Conservation (phyloP, 805 yeast species). For the Brettanomyces anomalus region DNA sequence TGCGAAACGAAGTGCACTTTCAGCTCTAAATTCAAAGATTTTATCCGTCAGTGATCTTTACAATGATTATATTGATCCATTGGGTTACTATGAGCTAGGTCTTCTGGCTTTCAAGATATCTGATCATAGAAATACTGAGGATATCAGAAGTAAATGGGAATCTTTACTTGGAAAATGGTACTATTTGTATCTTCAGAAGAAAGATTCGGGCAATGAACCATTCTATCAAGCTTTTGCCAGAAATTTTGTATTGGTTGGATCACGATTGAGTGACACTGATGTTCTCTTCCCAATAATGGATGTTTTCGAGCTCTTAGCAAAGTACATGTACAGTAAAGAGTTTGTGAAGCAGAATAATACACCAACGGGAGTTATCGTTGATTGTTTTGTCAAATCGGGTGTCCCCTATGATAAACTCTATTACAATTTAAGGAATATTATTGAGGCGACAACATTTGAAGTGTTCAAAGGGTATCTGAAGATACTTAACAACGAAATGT, state of each 20-base stretch:
- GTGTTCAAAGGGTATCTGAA: constrained; percentile 35
- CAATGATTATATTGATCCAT: constrained; percentile 79
- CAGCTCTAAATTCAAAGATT: constrained; percentile 53
- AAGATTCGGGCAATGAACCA: constrained; percentile 23
- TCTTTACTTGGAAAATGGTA: constrained; percentile 49
- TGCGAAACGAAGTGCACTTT: constrained; percentile 41
- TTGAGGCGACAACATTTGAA: constrained; percentile 51
- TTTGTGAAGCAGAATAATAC: constrained; percentile 10
- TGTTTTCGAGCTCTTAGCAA: constrained; percentile 56
- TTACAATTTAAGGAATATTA: constrained; percentile 50
- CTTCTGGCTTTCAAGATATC: constrained; percentile 71
- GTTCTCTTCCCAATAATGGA: constrained; percentile 72
- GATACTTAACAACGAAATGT: constrained; percentile 44
- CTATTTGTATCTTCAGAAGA: constrained; percentile 21
- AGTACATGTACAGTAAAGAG: constrained; percentile 33
- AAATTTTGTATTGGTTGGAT: constrained; percentile 40
- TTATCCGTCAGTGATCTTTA: constrained; percentile 69
- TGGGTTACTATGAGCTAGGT: constrained; percentile 80
- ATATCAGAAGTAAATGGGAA: constrained; percentile 74
- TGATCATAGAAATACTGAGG: constrained; percentile 79
- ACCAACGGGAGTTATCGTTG: constrained; percentile 44
- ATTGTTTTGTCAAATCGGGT: constrained; percentile 56
- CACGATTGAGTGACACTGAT: constrained; percentile 58
- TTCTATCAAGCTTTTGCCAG: constrained; percentile 30
- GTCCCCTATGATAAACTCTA: constrained; percentile 57